Evolutionary conservation across 257 asterid species (phyloP).

Genomic region (Plantago elongata): DNA sequence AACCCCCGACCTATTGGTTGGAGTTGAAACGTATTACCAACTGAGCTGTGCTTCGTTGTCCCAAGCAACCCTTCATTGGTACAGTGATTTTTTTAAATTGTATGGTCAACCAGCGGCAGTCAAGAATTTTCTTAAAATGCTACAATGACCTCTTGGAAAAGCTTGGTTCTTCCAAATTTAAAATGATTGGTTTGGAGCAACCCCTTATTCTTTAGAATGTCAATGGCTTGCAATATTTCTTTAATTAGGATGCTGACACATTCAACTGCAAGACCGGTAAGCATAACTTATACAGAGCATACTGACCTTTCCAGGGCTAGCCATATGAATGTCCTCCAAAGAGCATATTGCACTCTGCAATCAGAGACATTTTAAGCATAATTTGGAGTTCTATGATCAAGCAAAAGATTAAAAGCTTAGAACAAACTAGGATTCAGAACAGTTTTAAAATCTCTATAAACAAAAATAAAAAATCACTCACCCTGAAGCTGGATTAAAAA

Average conservation of each 20-base stretch:
- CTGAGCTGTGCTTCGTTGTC: too few species aligned
- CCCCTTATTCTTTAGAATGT: neutral
- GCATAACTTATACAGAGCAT: conserved; percentile 9
- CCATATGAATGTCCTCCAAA: conserved; percentile 57
- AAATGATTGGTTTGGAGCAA: neutral
- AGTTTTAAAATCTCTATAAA: neutral
- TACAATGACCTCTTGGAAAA: neutral
- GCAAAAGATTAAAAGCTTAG: conserved; percentile 5
- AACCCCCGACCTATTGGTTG: too few species aligned
- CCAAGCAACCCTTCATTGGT: too few species aligned
- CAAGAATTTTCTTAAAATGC: too few species aligned
- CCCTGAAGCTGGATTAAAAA: neutral
- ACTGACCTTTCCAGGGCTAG: conserved; percentile 82
- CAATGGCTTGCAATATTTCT: neutral
- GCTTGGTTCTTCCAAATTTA: neutral
- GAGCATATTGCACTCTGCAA: conserved; percentile 93
- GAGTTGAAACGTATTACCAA: too few species aligned
- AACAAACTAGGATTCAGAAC: conserved; percentile 1
- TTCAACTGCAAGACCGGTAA: conserved; percentile 11
- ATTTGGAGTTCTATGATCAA: conserved; percentile 9
- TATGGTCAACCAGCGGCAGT: too few species aligned
- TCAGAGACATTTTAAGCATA: conserved; percentile 23
- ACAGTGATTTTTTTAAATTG: too few species aligned
- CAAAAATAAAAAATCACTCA: too few species aligned
- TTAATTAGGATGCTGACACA: neutral